A percentile compares a stretch with the other conserved stretches of the same genome.
These are phyloP conservation scores for Mycena rosella DNA, from an alignment of 768 basidiomycete genomes.

Conservation along the genomic window DNA sequence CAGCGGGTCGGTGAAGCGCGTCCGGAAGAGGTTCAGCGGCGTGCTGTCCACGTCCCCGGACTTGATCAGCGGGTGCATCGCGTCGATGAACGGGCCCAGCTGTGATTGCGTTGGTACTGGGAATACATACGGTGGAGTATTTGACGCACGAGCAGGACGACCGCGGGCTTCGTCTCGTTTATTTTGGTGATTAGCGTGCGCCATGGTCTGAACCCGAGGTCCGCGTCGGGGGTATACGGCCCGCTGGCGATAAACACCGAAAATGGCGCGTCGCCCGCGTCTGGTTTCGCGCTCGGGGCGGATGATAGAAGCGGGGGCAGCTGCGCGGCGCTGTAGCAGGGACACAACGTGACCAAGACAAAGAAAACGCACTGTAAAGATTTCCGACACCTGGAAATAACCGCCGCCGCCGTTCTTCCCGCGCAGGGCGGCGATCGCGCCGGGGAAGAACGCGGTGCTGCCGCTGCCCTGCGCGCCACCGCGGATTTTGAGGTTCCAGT, in stretches of 20 bases:
- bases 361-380: conserved; percentile 74
- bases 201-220: conserved; percentile 84
- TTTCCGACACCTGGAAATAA: conserved; percentile 86
- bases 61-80: conserved; percentile 78
- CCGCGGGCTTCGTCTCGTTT: conserved; percentile 75
- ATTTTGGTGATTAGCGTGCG: conserved; percentile 71
- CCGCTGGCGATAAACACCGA: conserved; percentile 84
- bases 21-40: conserved; percentile 76
- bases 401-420: conserved; percentile 94
- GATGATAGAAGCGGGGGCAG: conserved; percentile 72
- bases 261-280: conserved; percentile 58
- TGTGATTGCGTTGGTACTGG: conserved; percentile 45
- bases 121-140: neutral
- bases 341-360: neutral
- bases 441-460: conserved; percentile 87
- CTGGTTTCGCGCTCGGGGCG: conserved; percentile 40
- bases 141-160: conserved; percentile 80
- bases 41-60: conserved; percentile 78
- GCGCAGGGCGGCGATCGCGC: conserved; percentile 86
- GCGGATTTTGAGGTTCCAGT: conserved; percentile 73
- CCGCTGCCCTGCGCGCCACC: conserved; percentile 72
- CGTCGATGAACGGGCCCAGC: conserved; percentile 94
- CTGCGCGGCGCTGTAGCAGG: conserved; percentile 51
- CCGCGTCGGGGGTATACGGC: conserved; percentile 85
- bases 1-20: conserved; percentile 71